Conservation (phyloP, 2,329 filamentous ascomycete species). For the Fusarium cyanostomum region DNA sequence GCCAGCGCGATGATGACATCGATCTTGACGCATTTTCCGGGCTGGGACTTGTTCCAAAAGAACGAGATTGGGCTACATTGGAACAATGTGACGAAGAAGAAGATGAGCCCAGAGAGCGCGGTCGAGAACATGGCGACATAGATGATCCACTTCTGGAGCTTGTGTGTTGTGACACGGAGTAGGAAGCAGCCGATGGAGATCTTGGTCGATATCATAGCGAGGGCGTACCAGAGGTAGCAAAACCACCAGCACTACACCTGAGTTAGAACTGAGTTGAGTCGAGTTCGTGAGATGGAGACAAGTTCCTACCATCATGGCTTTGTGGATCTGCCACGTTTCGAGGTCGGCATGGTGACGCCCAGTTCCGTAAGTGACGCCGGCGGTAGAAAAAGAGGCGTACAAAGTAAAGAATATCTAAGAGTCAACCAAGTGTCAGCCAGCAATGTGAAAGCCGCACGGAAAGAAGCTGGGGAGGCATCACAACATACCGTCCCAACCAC, state of each 20-base stretch:
- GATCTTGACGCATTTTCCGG: conserved; percentile 42
- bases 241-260: conserved; percentile 41
- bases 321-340: conserved; percentile 24
- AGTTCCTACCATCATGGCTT: conserved; percentile 46
- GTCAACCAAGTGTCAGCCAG: conserved; percentile 40
- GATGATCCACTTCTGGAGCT: conserved; percentile 37
- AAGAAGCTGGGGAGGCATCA: not conserved
- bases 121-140: conserved; percentile 44
- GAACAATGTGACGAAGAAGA: conserved; percentile 46
- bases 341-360: conserved; percentile 48
- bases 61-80: conserved; percentile 43
- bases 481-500: conserved; percentile 42
- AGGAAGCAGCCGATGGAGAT: conserved; percentile 50
- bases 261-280: conserved; percentile 1
- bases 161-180: conserved; percentile 43
- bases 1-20: conserved; percentile 57
- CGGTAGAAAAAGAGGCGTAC: conserved; percentile 23
- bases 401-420: conserved; percentile 39
- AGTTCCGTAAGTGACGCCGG: conserved; percentile 49
- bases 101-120: conserved; percentile 41
- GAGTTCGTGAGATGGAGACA: not conserved
- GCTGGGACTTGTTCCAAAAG: conserved; percentile 43
- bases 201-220: conserved; percentile 45
- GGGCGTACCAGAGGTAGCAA: conserved; percentile 42
- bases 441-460: conserved; percentile 22